These are phyloP conservation scores for Exutisphaerella laricina DNA, from an alignment of 2,329 filamentous ascomycete species.

Conservation along the genomic window DNA sequence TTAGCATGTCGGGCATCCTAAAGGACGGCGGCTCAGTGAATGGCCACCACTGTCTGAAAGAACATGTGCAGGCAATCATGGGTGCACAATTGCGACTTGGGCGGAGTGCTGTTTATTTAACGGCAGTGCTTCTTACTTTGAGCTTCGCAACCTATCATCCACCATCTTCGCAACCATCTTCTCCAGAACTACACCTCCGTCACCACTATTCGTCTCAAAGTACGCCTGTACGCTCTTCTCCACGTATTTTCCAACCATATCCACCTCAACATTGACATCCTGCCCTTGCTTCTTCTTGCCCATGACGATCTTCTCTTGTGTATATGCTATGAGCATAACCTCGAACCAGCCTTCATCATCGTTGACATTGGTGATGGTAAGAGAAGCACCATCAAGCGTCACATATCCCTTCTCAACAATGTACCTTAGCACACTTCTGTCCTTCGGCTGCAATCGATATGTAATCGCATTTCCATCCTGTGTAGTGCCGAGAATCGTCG, in stretches of 20 bases:
- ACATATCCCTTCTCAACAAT: slow-evolving; percentile 96
- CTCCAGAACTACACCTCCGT: slow-evolving; percentile 46
- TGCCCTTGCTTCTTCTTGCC: slow-evolving; percentile 74
- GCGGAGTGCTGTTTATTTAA: too few relatives aligned
- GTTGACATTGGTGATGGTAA: slow-evolving; percentile 84
- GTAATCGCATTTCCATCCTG: slow-evolving; percentile 88
- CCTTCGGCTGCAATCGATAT: slow-evolving; percentile 71
- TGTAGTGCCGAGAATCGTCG: slow-evolving; percentile 64
- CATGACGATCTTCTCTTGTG: slow-evolving; percentile 84
- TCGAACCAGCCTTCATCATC: slow-evolving; percentile 84
- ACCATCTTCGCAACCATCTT: slow-evolving; percentile 62
- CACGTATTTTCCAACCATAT: slow-evolving; percentile 79
- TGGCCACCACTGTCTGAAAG: too few relatives aligned
- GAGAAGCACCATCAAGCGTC: slow-evolving; percentile 85
- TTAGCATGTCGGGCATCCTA: too few relatives aligned
- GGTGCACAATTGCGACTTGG: too few relatives aligned
- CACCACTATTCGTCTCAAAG: slow-evolving; percentile 54
- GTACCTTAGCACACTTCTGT: slow-evolving; percentile 68
- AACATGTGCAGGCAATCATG: too few relatives aligned
- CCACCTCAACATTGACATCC: slow-evolving; percentile 85
- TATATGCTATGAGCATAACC: slow-evolving; percentile 97
- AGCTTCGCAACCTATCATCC: slow-evolving; percentile 54
- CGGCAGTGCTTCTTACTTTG: slow-evolving; percentile 8
- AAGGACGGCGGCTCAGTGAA: too few relatives aligned
- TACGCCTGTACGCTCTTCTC: slow-evolving; percentile 85